Evolutionary conservation across 345 rosid genomes (phyloP).

Genomic region (Aethionema arabicum): DNA sequence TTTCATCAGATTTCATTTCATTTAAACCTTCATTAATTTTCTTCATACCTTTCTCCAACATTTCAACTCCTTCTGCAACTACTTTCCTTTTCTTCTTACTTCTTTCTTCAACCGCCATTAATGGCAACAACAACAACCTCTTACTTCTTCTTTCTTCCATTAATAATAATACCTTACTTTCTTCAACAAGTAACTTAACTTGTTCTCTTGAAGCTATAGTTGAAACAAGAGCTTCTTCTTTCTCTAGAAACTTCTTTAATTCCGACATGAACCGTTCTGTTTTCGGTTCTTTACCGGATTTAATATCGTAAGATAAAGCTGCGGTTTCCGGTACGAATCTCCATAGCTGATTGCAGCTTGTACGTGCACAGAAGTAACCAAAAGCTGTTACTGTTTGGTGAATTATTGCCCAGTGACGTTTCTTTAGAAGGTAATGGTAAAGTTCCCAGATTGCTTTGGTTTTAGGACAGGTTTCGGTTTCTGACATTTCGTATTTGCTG

Average conservation of each 20-base stretch:
- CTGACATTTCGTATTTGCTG: constrained; percentile 56
- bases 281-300: constrained; percentile 54
- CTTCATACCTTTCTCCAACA: constrained; percentile 74
- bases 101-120: constrained; percentile 29
- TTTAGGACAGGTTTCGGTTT: constrained; percentile 59
- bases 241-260: constrained; percentile 77
- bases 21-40: constrained; percentile 58
- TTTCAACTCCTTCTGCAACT: constrained; percentile 66
- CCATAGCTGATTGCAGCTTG: constrained; percentile 81
- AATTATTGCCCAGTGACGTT: constrained; percentile 75
- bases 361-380: constrained; percentile 82
- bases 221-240: constrained; percentile 58
- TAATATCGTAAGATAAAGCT: constrained; percentile 70
- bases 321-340: constrained; percentile 81
- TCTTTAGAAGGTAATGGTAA: constrained; percentile 71
- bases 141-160: constrained; percentile 37
- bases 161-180: constrained; percentile 56
- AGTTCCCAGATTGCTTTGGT: constrained; percentile 71
- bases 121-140: constrained; percentile 1
- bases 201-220: constrained; percentile 43
- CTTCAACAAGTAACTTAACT: constrained; percentile 49
- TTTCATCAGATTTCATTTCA: constrained; percentile 51
- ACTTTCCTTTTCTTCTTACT: constrained; percentile 71
- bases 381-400: constrained; percentile 74
- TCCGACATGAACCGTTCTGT: constrained; percentile 75